phyloP scores from a whole-genome alignment of 2,329 filamentous ascomycete genomes.

The Verticillium longisporum region DNA sequence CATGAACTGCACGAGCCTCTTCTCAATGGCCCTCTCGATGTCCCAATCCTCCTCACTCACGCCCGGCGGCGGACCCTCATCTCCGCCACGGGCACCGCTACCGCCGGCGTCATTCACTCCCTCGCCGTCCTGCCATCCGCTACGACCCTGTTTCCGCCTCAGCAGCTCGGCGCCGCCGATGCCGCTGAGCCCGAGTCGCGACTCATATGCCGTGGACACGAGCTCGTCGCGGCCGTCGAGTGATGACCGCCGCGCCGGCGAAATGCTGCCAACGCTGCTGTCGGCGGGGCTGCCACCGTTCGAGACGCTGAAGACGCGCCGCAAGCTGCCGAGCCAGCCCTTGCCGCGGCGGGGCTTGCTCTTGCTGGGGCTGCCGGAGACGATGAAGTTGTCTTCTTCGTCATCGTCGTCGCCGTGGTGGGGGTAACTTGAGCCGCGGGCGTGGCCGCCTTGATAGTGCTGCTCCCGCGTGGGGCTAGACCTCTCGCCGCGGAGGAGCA shows the following conservation, averaged over 20 bases:
- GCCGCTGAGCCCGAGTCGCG: slow-evolving; percentile 34
- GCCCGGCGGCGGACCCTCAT: slow-evolving; percentile 38
- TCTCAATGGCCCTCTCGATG: slow-evolving; percentile 65
- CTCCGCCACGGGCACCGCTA: not conserved
- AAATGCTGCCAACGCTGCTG: slow-evolving; percentile 9
- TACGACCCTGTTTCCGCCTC: slow-evolving; percentile 47
- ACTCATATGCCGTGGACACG: slow-evolving; percentile 35
- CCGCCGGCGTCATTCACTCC: slow-evolving; percentile 24
- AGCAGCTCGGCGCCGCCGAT: slow-evolving; percentile 37
- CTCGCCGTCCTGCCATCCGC: slow-evolving; percentile 49
- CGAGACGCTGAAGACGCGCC: slow-evolving; percentile 51
- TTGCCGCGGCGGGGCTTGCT: slow-evolving; percentile 37
- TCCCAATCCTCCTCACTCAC: slow-evolving; percentile 62
- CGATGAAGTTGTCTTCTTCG: slow-evolving; percentile 20
- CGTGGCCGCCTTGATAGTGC: not conserved
- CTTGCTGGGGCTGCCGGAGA: slow-evolving; percentile 51
- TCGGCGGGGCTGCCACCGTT: slow-evolving; percentile 15
- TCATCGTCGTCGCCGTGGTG: slow-evolving; percentile 22
- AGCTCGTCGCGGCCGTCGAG: slow-evolving; percentile 21
- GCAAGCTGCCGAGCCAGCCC: slow-evolving; percentile 64
- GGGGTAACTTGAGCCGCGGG: not conserved
- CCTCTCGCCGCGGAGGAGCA: slow-evolving; percentile 23
- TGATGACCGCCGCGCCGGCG: slow-evolving; percentile 11
- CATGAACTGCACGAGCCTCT: slow-evolving; percentile 68
- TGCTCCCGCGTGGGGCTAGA: not conserved